Conservation (phyloP, 768 basidiomycete species). For the Mycena capillaripes region DNA sequence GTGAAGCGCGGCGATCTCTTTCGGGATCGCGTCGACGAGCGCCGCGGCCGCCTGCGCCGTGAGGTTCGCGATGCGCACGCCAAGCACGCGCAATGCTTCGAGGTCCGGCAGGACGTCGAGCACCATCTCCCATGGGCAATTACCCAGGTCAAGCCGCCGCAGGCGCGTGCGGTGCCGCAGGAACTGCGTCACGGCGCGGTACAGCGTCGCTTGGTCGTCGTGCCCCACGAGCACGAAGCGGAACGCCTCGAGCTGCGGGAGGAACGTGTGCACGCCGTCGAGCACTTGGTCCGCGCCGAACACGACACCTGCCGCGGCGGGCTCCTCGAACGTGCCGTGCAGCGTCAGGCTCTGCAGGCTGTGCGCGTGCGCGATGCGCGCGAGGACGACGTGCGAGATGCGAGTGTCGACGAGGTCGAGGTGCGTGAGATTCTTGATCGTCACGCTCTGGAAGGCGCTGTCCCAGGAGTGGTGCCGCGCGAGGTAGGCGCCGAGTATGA, state of each 20-base stretch:
- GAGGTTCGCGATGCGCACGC: constrained; percentile 69
- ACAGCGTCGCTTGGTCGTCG: constrained; percentile 67
- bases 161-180: constrained; percentile 62
- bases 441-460: constrained; percentile 70
- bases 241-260: constrained; percentile 74
- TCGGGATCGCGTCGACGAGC: constrained; percentile 58
- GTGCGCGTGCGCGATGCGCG: constrained; percentile 74
- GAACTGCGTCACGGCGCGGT: constrained; percentile 68
- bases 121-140: constrained; percentile 76
- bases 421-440: constrained; percentile 77
- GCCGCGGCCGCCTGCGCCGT: constrained; percentile 51
- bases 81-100: constrained; percentile 65
- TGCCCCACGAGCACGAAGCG: constrained; percentile 76
- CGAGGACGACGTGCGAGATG: constrained; percentile 74
- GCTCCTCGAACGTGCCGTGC: constrained; percentile 76
- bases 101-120: constrained; percentile 65
- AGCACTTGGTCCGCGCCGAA: constrained; percentile 73
- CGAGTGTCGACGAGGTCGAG: constrained; percentile 79
- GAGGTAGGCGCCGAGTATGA: constrained; percentile 80
- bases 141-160: constrained; percentile 71
- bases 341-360: constrained; percentile 73
- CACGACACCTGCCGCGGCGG: constrained; percentile 67
- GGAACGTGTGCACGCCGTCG: constrained; percentile 68
- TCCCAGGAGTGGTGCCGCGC: constrained; percentile 77
- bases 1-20: constrained; percentile 67